These are phyloP conservation scores for Crithidia sp. DNA, from an alignment of 208 protist genomes.

Conservation along the genomic window DNA sequence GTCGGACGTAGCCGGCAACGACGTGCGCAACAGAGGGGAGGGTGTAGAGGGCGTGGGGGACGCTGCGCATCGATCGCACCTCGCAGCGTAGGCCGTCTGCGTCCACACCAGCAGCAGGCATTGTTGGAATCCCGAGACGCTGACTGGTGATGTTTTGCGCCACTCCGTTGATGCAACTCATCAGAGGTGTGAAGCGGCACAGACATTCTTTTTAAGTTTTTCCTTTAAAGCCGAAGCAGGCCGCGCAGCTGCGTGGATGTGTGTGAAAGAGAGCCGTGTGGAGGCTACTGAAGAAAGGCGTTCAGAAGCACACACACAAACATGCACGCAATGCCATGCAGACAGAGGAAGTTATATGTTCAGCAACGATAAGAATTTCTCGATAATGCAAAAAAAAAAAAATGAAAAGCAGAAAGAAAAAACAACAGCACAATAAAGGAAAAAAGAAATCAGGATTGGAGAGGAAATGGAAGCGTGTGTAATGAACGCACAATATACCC, in stretches of 20 bases:
- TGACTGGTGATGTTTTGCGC: neutral
- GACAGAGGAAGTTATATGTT: no score
- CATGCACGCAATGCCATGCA: neutral
- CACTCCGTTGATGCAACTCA: neutral
- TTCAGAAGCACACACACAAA: neutral
- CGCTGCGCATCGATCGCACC: constrained; percentile 60
- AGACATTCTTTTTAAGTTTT: neutral
- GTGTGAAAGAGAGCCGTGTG: no score
- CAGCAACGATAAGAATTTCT: no score
- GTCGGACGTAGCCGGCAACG: constrained; percentile 46
- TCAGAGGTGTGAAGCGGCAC: constrained; percentile 6
- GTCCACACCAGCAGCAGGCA: neutral
- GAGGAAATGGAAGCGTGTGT: no score
- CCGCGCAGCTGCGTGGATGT: neutral
- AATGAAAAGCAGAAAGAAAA: no score
- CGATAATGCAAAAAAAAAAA: no score
- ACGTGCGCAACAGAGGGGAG: constrained; percentile 32
- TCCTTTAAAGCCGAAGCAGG: no score
- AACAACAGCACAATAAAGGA: no score
- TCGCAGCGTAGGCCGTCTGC: constrained; percentile 53
- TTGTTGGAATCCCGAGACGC: neutral
- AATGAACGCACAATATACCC: no score
- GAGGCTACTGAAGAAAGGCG: no score
- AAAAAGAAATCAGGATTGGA: no score
- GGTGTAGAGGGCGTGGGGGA: constrained; percentile 47